Percentiles rank a stretch among this genome's conserved stretches.
phyloP scores from a whole-genome alignment of 495 filamentous ascomycete species.

The Astrothelium subdiscretum region DNA sequence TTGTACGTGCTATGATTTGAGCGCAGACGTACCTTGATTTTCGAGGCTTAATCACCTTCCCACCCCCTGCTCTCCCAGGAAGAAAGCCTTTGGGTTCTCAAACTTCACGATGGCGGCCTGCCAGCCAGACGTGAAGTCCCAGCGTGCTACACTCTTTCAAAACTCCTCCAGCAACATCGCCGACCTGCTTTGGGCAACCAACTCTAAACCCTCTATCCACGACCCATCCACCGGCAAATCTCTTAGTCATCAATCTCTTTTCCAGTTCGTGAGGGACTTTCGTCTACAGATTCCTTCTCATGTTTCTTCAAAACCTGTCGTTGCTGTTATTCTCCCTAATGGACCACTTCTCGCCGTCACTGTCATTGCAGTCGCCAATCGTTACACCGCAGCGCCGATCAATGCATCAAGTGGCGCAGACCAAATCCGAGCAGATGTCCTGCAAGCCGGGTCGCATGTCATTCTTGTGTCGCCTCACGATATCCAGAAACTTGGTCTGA shows the following conservation, averaged over 20 bases:
- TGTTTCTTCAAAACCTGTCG: constrained; percentile 19
- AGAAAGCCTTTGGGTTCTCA: not conserved
- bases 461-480: constrained; percentile 5
- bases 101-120: not conserved
- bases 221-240: constrained; percentile 1
- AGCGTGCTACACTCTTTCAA: not conserved
- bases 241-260: constrained; percentile 1
- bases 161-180: not conserved
- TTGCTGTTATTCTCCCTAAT: constrained; percentile 28
- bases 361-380: constrained; percentile 21
- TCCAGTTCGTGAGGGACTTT: not conserved
- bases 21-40: not conserved
- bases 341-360: constrained; percentile 27
- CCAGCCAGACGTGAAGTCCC: not conserved
- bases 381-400: constrained; percentile 27
- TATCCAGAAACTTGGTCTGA: constrained; percentile 4
- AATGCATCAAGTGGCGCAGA: constrained; percentile 22
- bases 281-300: not conserved
- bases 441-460: constrained; percentile 6
- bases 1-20: not conserved
- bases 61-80: not conserved
- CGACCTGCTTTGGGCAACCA: not conserved
- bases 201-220: not conserved
- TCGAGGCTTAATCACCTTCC: not conserved
- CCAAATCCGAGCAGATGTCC: constrained; percentile 13